Percentiles rank a stretch among this genome's conserved stretches.
phyloP scores from a whole-genome alignment of 345 rosid species.

The Capsella bursapastoris region DNA sequence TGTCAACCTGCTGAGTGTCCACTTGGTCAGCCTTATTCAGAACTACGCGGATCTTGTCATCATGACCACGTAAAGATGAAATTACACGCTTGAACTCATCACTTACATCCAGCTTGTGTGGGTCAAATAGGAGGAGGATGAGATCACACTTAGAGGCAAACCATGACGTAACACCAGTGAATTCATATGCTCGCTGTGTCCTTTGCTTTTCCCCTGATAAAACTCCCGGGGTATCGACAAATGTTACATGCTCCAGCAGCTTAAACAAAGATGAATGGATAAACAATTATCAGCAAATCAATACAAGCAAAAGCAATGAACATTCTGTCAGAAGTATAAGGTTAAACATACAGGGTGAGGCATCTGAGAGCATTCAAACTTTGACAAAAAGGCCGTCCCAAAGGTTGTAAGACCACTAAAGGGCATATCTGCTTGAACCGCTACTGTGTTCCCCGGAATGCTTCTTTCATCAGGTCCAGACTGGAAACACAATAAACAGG shows the following conservation, averaged over 20 bases:
- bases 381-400: conserved; percentile 92
- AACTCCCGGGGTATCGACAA: conserved; percentile 98
- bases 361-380: conserved; percentile 98
- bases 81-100: conserved; percentile 99
- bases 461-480: conserved; percentile 97
- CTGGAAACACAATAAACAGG: conserved; percentile 47
- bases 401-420: conserved; percentile 87
- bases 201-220: conserved; percentile 94
- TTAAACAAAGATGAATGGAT: conserved; percentile 44
- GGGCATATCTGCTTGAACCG: conserved; percentile 98
- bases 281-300: conserved; percentile 33
- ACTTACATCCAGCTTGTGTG: conserved; percentile 92
- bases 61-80: conserved; percentile 90
- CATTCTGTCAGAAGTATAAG: conserved; percentile 15
- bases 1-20: conserved; percentile 81
- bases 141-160: conserved; percentile 98
- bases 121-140: conserved; percentile 94
- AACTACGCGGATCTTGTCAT: conserved; percentile 96
- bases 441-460: conserved; percentile 92
- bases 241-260: conserved; percentile 89
- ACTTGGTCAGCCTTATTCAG: conserved; percentile 96
- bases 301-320: not conserved
- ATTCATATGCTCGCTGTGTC: conserved; percentile 87
- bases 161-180: conserved; percentile 96
- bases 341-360: conserved; percentile 76